Evolutionary conservation across 345 rosid species (phyloP), one percentile per base, ranked within the genome.

Genomic region (Melaleuca quinquenervia): DNA sequence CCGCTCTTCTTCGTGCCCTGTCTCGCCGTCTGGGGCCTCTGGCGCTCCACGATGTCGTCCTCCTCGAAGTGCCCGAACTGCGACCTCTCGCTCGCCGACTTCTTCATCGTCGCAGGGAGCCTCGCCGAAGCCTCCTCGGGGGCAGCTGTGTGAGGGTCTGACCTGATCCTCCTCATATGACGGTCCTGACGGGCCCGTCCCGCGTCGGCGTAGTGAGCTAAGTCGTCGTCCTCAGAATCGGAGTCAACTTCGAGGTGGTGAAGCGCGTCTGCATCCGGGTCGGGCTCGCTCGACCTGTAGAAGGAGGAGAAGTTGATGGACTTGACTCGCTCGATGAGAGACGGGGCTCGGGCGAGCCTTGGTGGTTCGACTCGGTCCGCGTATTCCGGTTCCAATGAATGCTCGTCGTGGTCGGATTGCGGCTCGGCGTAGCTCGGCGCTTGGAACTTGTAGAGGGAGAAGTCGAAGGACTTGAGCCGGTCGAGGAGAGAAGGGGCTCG

Each of bases 31-130:
- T 11, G 1, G 26, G 86, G 86, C 86, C 86, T 75, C 50, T 82
- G 86, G 50, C 11, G 58, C 54, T 90, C 93, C 86, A 22, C 22
- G 1, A 45, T 85, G 53, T 64, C 87, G 50, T 85, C 85, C 76
- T 82, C 90, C 82, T 49, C 87, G 44, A 13, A 60, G 55, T 55
- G 88, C 54, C 75, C 58, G 80, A 16, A 18, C 83, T 49, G 86
- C 29, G 87, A 84, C 85, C 88, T 93, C 88, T 91, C 94, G 89
- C 98, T 95, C 6, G 92, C 94, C 3, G 96, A 94, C 88, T 93
- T 96, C 89, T 90, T 95, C 94, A 96, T 90, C 87, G 87, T 92
- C 85, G 84, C 70, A 84, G 45, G n/a, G 29, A 32, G 83, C 78
- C 49, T 83, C 75, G 50, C 88, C 78, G 87, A 12, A 20, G 78